Evolutionary conservation across 305 asterid genomes (phyloP).

Genomic region (Rubia occidens): DNA sequence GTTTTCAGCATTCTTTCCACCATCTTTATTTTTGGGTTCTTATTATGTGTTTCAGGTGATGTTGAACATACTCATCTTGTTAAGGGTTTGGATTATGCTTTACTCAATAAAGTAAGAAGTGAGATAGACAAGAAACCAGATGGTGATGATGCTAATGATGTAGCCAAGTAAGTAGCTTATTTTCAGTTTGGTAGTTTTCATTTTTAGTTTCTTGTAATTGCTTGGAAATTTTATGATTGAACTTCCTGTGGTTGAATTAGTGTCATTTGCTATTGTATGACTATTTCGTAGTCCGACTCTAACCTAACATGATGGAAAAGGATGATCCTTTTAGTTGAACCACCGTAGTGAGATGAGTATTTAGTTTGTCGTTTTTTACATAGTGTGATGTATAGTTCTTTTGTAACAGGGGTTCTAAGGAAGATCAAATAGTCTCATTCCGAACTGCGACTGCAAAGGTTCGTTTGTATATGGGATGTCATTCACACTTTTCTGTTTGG

Average conservation of each 20-base stretch:
- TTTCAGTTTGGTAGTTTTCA: neutral
- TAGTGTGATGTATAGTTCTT: conserved; percentile 9
- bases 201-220: neutral
- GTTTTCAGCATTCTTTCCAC: conserved; percentile 7
- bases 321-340: neutral
- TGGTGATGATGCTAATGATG: conserved; percentile 67
- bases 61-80: conserved; percentile 98
- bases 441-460: conserved; percentile 93
- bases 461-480: conserved; percentile 1
- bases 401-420: conserved; percentile 53
- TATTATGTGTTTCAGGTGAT: conserved; percentile 61
- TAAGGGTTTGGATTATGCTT: conserved; percentile 92
- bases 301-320: neutral
- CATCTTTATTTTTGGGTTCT: conserved; percentile 19
- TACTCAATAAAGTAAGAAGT: conserved; percentile 89
- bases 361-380: neutral
- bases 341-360: neutral
- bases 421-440: conserved; percentile 68
- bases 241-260: neutral
- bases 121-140: conserved; percentile 78
- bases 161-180: conserved; percentile 41
- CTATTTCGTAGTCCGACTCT: neutral
- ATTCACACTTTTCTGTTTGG: conserved; percentile 11
- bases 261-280: neutral
- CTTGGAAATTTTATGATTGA: neutral